Base-by-base conservation (phyloP, 2,329 filamentous ascomycete species). In the Penicillium sp. region DNA sequence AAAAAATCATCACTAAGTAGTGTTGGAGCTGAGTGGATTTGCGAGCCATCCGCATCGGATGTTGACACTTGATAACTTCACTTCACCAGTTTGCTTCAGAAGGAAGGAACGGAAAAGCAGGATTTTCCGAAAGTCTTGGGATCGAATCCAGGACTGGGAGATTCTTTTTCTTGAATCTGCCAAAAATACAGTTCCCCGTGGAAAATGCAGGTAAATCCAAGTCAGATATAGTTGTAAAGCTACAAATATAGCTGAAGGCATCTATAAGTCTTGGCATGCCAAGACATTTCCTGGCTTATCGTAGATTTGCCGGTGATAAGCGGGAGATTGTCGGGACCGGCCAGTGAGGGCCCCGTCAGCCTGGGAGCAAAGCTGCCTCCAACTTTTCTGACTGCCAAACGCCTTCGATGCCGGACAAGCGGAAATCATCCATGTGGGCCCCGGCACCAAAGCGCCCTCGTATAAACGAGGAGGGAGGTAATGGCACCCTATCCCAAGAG, bases 381-480 rank as follows among this genome's bases (percentile, higher is more conserved):
- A 52, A 56, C 54, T 57, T 59, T 58, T 50, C 52, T 54, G 10
- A 28, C 46, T 46, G 52, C 49, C n/a, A n/a, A 54, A 52, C 40
- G 26, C 42, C 56, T 58, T 50, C 21, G n/a, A 73, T 73, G 70
- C 60, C 70, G 13, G 62, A 70, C 47, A 74, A 74, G 56, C 67
- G 72, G 55, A 72, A 71, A 55, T 51, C 60, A 23, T 51, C 66
- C 18, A 56, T 56, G 39, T 59, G 58, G 9, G 52, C 51, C 10
- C 62, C 66, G 2, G 59, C 65, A 24, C 42, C 60, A 3, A 76
- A 76, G 54, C 67, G 71, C 13, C 47, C 63, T 24, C 71, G 73
- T 23, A 28, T 68, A 14, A 59, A 65, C 2, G 65, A 72, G 8
- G 62, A 69, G 16, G 68, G 62, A 2, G 59, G 66, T 26, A 73